Evolutionary conservation across 208 protist genomes (phyloP).

Genomic region (Wallacemonas sp.): DNA sequence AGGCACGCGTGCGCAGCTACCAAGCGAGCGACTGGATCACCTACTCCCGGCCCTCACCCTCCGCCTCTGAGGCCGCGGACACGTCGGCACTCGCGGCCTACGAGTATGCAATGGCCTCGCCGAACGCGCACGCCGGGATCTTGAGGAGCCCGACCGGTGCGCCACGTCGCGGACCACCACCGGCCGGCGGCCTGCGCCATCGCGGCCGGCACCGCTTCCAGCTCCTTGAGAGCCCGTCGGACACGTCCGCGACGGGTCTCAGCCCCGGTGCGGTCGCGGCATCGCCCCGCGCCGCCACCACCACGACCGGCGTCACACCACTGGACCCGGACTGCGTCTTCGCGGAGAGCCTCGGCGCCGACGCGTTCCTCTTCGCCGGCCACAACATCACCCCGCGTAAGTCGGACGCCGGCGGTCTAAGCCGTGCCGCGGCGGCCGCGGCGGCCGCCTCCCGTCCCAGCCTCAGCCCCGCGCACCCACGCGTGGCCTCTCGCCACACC

Average conservation of each 20-base stretch:
- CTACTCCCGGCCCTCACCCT: too few species aligned
- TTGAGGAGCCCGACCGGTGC: neutral
- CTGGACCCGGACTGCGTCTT: neutral
- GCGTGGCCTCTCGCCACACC: too few species aligned
- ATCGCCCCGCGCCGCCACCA: neutral
- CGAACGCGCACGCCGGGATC: neutral
- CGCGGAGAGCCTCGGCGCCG: neutral
- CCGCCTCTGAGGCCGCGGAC: too few species aligned
- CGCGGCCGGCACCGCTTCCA: conserved; percentile 3
- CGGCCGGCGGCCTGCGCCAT: too few species aligned
- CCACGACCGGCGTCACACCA: neutral
- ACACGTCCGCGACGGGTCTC: neutral
- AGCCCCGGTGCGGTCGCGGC: neutral
- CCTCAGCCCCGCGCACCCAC: too few species aligned
- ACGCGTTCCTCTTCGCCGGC: neutral
- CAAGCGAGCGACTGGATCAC: neutral
- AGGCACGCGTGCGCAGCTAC: neutral
- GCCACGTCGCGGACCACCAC: too few species aligned
- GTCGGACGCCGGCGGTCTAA: neutral
- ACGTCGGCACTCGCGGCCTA: neutral
- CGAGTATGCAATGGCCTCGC: neutral
- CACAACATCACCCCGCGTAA: neutral
- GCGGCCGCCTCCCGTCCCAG: neutral
- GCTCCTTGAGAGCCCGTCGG: neutral
- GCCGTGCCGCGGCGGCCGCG: neutral